Conservation (phyloP, 1,139 yeast species). For the Geotrichum cucujoidarum region DNA sequence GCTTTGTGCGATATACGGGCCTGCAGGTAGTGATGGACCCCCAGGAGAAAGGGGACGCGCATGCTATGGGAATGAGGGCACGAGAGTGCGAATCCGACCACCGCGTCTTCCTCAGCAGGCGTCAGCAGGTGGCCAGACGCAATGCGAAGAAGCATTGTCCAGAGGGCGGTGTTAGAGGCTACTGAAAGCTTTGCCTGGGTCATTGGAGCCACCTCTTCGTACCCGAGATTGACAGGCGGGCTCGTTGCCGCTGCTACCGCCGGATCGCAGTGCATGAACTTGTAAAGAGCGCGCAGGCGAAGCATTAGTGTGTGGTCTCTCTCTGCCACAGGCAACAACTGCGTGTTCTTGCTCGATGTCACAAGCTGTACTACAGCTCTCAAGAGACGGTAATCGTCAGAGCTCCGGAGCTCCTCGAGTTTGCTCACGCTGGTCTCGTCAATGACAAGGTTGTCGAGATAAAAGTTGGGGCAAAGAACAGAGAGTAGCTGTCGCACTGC, state of each 20-base stretch:
- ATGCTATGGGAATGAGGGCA: neutral
- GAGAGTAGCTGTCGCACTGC: slow-evolving; percentile 34
- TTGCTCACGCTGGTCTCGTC: slow-evolving; percentile 30
- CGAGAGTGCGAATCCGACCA: slow-evolving; percentile 4
- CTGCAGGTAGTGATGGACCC: slow-evolving; percentile 13
- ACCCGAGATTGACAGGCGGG: neutral
- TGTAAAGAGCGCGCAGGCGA: slow-evolving; percentile 25
- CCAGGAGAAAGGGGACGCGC: slow-evolving; percentile 22
- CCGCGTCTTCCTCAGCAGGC: slow-evolving; percentile 7
- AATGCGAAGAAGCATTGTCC: slow-evolving; percentile 6
- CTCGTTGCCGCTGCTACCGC: neutral
- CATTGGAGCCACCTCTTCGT: neutral
- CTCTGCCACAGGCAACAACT: slow-evolving; percentile 27
- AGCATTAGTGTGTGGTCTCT: slow-evolving; percentile 25
- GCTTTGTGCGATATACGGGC: slow-evolving; percentile 13
- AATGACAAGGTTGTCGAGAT: slow-evolving; percentile 27
- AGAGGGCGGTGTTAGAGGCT: neutral
- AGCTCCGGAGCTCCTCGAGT: slow-evolving; percentile 36
- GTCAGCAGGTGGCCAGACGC: neutral
- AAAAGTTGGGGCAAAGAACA: slow-evolving; percentile 24
- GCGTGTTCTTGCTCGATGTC: slow-evolving; percentile 20
- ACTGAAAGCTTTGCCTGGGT: neutral
- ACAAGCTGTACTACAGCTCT: slow-evolving; percentile 34
- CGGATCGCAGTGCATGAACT: slow-evolving; percentile 19
- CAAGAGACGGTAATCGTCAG: slow-evolving; percentile 34